Base-by-base conservation (phyloP, 1,284 basidiomycete species). In the Schizophyllum amplum region DNA sequence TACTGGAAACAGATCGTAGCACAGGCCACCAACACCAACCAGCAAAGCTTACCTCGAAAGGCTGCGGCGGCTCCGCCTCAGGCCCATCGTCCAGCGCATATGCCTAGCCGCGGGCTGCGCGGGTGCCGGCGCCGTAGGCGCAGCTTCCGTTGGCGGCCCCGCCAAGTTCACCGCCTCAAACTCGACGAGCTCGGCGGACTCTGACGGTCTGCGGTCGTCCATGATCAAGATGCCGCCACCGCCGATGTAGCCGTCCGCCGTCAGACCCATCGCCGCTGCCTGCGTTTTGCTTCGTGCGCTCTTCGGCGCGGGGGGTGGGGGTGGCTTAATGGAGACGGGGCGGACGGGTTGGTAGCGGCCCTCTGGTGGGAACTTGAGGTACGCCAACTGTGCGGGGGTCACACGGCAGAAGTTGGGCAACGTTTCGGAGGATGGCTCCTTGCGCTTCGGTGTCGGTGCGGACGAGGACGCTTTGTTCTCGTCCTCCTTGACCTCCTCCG, bases 401-500 rank as follows among this genome's bases (percentile, higher is more conserved):
- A 98, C 93, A 54, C 97, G 87, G 13, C 94, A 91, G 67, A 98
- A 89, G 76, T 99, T 99, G 25, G 83, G 75, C 17, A 95, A 74
- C 58, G 76, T 81, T 71, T 96, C 92, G 13, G 79, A 90, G 1
- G 79, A 73, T 0, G 92, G 84, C 67, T 98, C 95, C 48, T 73
- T 66, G 68, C 87, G 89, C 66, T 86, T 83, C 61, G 76, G 71
- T 6, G 69, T 60, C 17, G 64, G n/a, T n/a, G n/a, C 59, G 24
- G 73, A 67, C 3, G 75, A 62, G 52, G 69, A 63, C 7, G 67
- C 57, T 55, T 71, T 75, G 47, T 9, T 20, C 24, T 24, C 48
- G 42, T 46, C 42, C 11, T n/a, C 59, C 24, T 78, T 75, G 9
- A 70, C 62, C 13, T 87, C 86, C 33, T 86, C 84, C 5, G 70